A percentile compares a stretch with the other conserved stretches of the same genome.
Conservation (phyloP, 179 eudicot genomes). For the Heliamphora pulchella region DNA sequence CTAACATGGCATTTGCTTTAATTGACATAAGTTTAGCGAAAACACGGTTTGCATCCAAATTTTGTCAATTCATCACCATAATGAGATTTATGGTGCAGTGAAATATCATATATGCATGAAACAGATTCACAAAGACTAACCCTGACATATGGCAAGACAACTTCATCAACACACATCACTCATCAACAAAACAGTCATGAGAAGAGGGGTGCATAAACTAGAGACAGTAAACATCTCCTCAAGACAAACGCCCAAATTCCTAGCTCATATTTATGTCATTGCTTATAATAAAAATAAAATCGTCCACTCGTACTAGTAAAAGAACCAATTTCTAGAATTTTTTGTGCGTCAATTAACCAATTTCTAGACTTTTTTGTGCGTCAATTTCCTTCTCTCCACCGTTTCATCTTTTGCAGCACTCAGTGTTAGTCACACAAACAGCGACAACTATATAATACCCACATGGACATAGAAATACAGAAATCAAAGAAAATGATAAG, state of each 20-base stretch:
- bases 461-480: not conserved
- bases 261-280: not conserved
- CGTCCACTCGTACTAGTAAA: not conserved
- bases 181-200: not conserved
- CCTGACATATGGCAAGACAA: not conserved
- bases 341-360: not conserved
- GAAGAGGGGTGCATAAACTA: not conserved
- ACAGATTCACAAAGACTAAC: not conserved
- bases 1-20: not conserved
- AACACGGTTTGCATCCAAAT: not conserved
- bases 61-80: not conserved
- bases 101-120: not conserved
- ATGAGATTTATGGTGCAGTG: not conserved
- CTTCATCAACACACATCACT: not conserved
- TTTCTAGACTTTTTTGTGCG: not conserved
- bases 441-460: not conserved
- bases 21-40: not conserved
- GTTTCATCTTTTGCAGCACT: no score
- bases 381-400: not conserved
- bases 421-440: not conserved
- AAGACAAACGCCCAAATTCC: not conserved
- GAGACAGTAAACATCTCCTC: not conserved
- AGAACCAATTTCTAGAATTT: not conserved
- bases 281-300: not conserved
- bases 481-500: not conserved